Conservation (phyloP, 2,329 filamentous ascomycete genomes). For the Beauveria pseudobassiana region DNA sequence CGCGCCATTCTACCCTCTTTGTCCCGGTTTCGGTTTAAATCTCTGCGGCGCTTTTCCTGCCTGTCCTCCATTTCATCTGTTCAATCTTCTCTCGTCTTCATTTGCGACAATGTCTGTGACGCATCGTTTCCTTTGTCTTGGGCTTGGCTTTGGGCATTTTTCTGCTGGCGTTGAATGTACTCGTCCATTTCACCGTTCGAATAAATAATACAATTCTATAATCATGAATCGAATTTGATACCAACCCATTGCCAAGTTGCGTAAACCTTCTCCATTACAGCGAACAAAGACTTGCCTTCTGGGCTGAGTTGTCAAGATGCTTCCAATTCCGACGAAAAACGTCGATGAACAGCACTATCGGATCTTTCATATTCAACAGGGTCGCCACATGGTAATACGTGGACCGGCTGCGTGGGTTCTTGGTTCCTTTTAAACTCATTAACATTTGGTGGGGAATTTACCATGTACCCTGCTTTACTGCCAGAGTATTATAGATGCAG, state of each 20-base stretch:
- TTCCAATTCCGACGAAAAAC: not conserved
- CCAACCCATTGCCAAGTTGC: not conserved
- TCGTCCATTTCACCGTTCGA: not conserved
- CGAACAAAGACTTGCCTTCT: not conserved
- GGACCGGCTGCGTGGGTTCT: not conserved
- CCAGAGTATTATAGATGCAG: not conserved
- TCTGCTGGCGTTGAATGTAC: not conserved
- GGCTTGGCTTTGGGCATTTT: not conserved
- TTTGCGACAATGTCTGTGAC: not conserved
- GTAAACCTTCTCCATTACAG: not conserved
- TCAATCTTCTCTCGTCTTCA: not conserved
- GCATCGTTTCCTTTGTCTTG: not conserved
- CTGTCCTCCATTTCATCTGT: not conserved
- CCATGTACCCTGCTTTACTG: not conserved
- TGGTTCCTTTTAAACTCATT: not conserved
- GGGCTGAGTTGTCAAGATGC: not conserved
- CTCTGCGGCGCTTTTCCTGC: too few relatives aligned
- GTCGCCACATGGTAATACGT: not conserved
- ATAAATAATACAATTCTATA: not conserved
- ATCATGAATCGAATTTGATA: not conserved
- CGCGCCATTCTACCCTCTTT: not conserved
- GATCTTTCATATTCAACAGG: not conserved
- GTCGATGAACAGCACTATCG: not conserved
- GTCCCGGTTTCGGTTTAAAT: not conserved
- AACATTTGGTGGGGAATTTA: not conserved